These are phyloP conservation scores for Fraxinus sp. DNA, from an alignment of 305 asterid species.

Conservation along the genomic window DNA sequence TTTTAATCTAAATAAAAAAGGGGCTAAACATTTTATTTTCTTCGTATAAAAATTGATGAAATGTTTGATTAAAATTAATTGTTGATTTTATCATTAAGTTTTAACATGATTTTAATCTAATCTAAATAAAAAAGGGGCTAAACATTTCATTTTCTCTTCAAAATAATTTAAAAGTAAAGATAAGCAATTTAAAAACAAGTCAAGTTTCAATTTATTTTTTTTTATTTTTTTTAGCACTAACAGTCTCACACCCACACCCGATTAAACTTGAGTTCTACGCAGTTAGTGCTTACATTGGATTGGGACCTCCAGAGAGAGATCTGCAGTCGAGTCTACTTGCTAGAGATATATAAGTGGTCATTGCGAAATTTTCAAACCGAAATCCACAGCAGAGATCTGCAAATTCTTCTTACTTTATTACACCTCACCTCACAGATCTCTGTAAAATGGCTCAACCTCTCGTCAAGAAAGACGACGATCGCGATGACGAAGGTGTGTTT, in stretches of 20 bases:
- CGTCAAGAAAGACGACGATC: conserved; percentile 94
- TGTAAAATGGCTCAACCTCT: conserved; percentile 75
- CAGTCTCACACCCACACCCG: not conserved
- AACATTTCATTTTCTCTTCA: not conserved
- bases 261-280: conserved; percentile 17
- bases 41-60: not conserved
- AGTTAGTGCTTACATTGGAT: conserved; percentile 5
- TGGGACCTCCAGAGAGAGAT: not conserved
- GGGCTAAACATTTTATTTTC: not conserved
- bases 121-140: not conserved
- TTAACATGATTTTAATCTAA: not conserved
- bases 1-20: not conserved
- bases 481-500: conserved; percentile 77
- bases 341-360: not conserved
- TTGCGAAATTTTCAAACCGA: not conserved
- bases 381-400: conserved; percentile 28
- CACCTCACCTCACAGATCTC: conserved; percentile 29
- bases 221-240: not conserved
- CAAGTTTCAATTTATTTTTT: not conserved
- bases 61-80: not conserved
- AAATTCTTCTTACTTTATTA: conserved; percentile 18
- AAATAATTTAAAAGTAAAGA: not conserved
- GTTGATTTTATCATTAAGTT: too few species aligned
- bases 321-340: not conserved
- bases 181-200: not conserved